Evolutionary conservation across 164 flowering plant species (phyloP).

Genomic region (Litsea cubeba): DNA sequence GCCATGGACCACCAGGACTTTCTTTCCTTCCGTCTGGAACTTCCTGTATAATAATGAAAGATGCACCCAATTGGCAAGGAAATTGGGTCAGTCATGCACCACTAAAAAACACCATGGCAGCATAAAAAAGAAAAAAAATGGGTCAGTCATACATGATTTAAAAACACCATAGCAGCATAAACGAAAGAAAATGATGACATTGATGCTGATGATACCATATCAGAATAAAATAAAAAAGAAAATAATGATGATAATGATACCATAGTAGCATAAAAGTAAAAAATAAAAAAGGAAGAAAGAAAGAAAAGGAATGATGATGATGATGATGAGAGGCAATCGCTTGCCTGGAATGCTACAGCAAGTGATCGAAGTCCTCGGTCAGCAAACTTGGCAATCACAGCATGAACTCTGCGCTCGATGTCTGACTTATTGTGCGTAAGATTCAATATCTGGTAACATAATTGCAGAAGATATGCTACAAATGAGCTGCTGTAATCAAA

Average conservation of each 20-base stretch:
- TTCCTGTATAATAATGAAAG: slow-evolving; percentile 48
- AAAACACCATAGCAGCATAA: not conserved
- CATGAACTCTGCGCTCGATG: slow-evolving; percentile 76
- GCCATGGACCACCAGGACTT: slow-evolving; percentile 94
- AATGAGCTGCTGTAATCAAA: not conserved
- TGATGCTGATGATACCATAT: not conserved
- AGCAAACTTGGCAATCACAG: slow-evolving; percentile 78
- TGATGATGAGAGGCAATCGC: not conserved
- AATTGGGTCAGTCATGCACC: not conserved
- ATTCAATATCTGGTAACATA: slow-evolving; percentile 53
- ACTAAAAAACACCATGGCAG: not conserved
- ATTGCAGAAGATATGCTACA: not conserved
- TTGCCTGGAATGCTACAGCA: slow-evolving; percentile 86
- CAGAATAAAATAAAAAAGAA: not conserved
- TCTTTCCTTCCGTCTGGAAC: slow-evolving; percentile 94
- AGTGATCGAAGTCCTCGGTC: slow-evolving; percentile 88
- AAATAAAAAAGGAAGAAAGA: not conserved
- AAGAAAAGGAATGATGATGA: not conserved
- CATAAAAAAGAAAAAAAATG: not conserved
- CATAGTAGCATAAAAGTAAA: not conserved
- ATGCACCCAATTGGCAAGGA: not conserved
- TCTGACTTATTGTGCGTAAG: slow-evolving; percentile 73
- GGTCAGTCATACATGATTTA: not conserved
- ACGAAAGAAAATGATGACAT: not conserved
- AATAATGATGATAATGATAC: not conserved